phyloP scores from a whole-genome alignment of 768 basidiomycete species.

The Suillus subalutaceus region DNA sequence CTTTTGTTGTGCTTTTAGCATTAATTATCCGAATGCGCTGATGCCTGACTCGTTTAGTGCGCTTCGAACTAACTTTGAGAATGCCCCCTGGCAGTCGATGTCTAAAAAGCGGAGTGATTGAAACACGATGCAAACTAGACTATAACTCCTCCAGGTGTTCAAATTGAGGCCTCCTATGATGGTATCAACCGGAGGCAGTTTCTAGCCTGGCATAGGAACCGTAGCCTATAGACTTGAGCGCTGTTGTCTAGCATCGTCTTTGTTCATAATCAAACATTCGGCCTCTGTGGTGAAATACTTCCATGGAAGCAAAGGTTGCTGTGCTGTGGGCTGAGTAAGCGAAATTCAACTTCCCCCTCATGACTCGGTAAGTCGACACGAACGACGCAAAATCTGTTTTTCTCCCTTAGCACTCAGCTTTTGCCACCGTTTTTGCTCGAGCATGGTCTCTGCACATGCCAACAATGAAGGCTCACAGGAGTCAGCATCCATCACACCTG shows the following conservation, averaged over 20 bases:
- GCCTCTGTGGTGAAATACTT: constrained; percentile 1
- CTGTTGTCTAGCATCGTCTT: background rate
- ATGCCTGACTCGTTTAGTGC: background rate
- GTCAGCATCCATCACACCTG: constrained; percentile 70
- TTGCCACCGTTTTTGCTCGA: background rate
- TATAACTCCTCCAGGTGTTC: background rate
- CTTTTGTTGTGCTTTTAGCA: background rate
- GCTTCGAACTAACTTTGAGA: background rate
- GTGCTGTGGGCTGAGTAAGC: constrained; percentile 8
- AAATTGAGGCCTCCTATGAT: background rate
- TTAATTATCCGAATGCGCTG: background rate
- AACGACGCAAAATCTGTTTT: constrained; percentile 2
- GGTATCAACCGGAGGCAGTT: background rate
- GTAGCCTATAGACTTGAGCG: background rate
- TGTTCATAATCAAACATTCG: background rate
- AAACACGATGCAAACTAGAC: background rate
- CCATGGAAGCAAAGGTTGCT: constrained; percentile 2
- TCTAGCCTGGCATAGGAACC: background rate
- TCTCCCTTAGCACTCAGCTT: background rate
- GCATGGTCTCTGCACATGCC: constrained; percentile 34
- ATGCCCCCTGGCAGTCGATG: background rate
- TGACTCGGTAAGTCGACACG: constrained; percentile 10
- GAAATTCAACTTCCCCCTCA: constrained; percentile 2
- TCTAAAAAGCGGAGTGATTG: background rate
- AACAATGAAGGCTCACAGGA: constrained; percentile 39